Percentiles rank a stretch among this genome's conserved stretches.
Evolutionary conservation across 2,329 filamentous ascomycete genomes (phyloP).

Genomic region (Tolypocladium album): DNA sequence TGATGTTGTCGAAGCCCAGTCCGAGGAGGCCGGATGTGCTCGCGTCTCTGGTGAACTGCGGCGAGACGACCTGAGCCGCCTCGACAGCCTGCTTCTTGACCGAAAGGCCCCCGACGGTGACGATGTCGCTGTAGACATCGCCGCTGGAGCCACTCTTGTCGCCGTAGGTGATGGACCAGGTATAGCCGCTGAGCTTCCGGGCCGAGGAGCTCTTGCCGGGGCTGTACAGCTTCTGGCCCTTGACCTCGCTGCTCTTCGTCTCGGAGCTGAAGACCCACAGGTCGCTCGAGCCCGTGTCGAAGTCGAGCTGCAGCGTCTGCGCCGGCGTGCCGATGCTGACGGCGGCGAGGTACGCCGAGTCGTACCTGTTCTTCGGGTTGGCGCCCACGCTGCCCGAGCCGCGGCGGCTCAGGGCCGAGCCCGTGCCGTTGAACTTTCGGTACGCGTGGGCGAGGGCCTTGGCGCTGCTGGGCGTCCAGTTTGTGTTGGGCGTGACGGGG

Average conservation of each 20-base stretch:
- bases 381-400: background rate
- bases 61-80: constrained; percentile 27
- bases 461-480: background rate
- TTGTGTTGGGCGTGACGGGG: background rate
- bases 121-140: constrained; percentile 31
- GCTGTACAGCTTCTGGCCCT: constrained; percentile 28
- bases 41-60: constrained; percentile 24
- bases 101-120: constrained; percentile 28
- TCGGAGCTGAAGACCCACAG: constrained; percentile 29
- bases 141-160: constrained; percentile 31
- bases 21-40: constrained; percentile 33
- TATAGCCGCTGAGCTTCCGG: constrained; percentile 21
- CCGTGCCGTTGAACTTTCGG: background rate
- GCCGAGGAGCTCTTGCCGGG: constrained; percentile 26
- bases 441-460: background rate
- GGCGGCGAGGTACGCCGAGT: constrained; percentile 5
- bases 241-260: constrained; percentile 21
- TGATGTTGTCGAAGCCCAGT: constrained; percentile 29
- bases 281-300: constrained; percentile 15
- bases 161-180: constrained; percentile 32
- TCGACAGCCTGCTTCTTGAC: constrained; percentile 32
- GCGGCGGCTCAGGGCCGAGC: constrained; percentile 1
- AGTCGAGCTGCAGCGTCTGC: constrained; percentile 8
- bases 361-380: background rate
- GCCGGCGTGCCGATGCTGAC: constrained; percentile 10